Conservation (phyloP, 106 monocot genomes). For the Platanthera guangdongensis region DNA sequence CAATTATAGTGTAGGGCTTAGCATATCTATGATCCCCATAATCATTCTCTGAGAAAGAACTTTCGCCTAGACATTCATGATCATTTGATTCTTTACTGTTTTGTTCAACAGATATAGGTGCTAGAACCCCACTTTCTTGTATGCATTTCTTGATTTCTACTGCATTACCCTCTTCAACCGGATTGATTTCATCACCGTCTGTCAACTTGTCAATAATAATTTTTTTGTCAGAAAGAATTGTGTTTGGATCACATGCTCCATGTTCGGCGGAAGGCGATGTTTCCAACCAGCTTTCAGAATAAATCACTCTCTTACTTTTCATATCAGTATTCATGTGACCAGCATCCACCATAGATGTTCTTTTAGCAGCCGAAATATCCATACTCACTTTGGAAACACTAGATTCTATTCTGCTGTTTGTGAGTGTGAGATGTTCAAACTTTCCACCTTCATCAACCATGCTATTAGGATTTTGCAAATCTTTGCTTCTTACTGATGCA, state of each 20-base stretch:
- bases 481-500: conserved; percentile 3
- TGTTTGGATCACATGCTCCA: background rate
- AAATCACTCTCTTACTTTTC: conserved; percentile 7
- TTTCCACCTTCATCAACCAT: background rate
- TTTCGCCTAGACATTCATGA: conserved; percentile 2
- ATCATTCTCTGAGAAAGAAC: background rate
- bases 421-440: conserved; percentile 2
- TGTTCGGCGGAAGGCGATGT: conserved; percentile 9
- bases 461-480: background rate
- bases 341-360: conserved; percentile 6
- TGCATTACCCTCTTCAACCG: conserved; percentile 32
- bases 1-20: conserved; percentile 1
- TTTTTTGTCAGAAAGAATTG: conserved; percentile 13
- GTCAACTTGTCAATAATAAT: conserved; percentile 27
- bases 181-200: conserved; percentile 10
- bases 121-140: conserved; percentile 11
- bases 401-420: conserved; percentile 9
- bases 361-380: conserved; percentile 4
- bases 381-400: conserved; percentile 9
- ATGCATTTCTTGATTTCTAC: conserved; percentile 24
- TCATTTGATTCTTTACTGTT: conserved; percentile 11
- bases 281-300: conserved; percentile 15
- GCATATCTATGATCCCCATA: background rate
- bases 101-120: conserved; percentile 17
- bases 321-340: background rate